phyloP scores from a whole-genome alignment of 2,329 filamentous ascomycete species.

The Xylariaceae sp. region DNA sequence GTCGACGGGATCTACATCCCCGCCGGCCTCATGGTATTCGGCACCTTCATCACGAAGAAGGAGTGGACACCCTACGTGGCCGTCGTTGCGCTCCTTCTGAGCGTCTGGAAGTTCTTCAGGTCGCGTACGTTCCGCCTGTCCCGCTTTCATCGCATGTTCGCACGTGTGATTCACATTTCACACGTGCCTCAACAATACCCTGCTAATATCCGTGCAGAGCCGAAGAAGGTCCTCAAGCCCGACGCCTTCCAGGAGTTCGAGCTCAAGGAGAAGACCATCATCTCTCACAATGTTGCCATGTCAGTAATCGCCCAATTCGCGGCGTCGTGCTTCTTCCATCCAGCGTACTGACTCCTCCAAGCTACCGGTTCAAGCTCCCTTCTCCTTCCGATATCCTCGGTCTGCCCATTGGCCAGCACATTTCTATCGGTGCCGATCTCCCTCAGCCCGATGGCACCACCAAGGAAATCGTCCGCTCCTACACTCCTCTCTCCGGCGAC shows the following conservation, averaged over 20 bases:
- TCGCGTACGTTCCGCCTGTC: conserved; percentile 53
- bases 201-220: conserved; percentile 45
- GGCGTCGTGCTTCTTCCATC: not conserved
- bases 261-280: conserved; percentile 87
- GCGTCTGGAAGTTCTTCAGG: conserved; percentile 64
- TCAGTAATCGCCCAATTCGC: conserved; percentile 38
- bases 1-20: conserved; percentile 81
- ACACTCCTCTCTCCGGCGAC: conserved; percentile 88
- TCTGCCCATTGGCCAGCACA: conserved; percentile 97
- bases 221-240: conserved; percentile 80
- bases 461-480: conserved; percentile 85
- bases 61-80: conserved; percentile 71
- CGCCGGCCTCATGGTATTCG: conserved; percentile 69
- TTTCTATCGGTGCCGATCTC: conserved; percentile 82
- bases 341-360: conserved; percentile 32
- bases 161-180: not conserved
- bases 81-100: conserved; percentile 59
- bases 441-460: conserved; percentile 60
- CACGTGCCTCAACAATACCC: not conserved
- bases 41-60: conserved; percentile 70
- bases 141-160: too few relatives aligned
- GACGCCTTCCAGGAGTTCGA: conserved; percentile 86
- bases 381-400: conserved; percentile 75
- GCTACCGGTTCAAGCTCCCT: conserved; percentile 90
- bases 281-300: conserved; percentile 98